phyloP scores from a whole-genome alignment of 345 rosid species.

The Corymbia maculata region DNA sequence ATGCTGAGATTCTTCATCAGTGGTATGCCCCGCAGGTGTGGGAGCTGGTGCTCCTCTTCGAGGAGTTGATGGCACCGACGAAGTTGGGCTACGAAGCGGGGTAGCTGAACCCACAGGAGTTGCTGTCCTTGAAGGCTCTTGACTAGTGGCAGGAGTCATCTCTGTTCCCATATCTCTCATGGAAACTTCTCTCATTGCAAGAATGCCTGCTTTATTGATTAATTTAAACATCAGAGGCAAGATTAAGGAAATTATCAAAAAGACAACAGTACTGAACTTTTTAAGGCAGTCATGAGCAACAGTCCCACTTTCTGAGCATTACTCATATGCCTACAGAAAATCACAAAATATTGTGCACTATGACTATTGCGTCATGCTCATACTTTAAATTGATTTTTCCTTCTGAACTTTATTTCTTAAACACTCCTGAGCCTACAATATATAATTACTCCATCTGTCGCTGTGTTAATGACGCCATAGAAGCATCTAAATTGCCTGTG shows the following conservation, averaged over 20 bases:
- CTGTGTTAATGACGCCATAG: not conserved
- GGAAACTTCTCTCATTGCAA: slow-evolving; percentile 52
- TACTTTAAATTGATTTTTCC: not conserved
- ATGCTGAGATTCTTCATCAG: slow-evolving; percentile 16
- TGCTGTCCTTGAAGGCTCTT: slow-evolving; percentile 67
- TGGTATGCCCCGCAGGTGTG: slow-evolving; percentile 20
- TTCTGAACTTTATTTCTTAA: not conserved
- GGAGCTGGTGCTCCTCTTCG: slow-evolving; percentile 35
- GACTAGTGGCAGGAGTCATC: slow-evolving; percentile 67
- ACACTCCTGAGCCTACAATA: not conserved
- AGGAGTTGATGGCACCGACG: slow-evolving; percentile 65
- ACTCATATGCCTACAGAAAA: not conserved
- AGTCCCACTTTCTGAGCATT: not conserved
- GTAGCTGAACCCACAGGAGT: slow-evolving; percentile 62
- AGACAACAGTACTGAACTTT: not conserved
- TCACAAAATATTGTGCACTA: not conserved
- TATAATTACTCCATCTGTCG: not conserved
- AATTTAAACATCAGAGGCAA: not conserved
- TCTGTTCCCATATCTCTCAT: slow-evolving; percentile 90
- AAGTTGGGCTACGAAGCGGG: slow-evolving; percentile 62
- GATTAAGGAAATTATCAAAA: not conserved
- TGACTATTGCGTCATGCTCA: not conserved
- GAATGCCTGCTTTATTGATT: slow-evolving; percentile 22
- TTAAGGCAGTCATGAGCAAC: not conserved
- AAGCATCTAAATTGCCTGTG: not conserved